Base-by-base conservation (phyloP, 768 basidiomycete species). In the Lentinula edodes region DNA sequence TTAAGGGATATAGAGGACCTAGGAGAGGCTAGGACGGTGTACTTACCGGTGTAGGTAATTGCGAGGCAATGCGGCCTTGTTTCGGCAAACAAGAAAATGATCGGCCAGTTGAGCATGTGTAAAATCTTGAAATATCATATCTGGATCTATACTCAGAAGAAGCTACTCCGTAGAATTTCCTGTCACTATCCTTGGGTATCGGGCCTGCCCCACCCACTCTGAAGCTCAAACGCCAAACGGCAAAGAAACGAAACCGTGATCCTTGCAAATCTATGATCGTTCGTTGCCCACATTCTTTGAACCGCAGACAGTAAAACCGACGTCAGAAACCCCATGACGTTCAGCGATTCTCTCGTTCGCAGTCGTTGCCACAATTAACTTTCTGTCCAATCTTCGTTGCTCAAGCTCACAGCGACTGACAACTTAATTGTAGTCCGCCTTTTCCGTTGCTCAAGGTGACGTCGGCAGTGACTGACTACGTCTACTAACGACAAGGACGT, bases 81-180 rank as follows among this genome's bases (percentile, higher is more conserved):
- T 56, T 56, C 55, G 55, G 55, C 55, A 56, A 56, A 56, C 41
- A 43, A 20, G 13, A 56, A 43, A 56, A 56, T 56, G 55, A 56
- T 56, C 55, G 55, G 55, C 41, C 41, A 20, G 41, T 43, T 41
- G 38, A 43, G 23, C 55, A 56, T 56, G 55, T 56, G 55, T 43
- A 56, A 56, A 56, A 56, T 56, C 55, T 56, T 13, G 18, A 45
- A 13, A 13, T 28, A 43, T 42, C 28, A 39, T 54, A 54, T 54
- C 53, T 54, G 53, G 53, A 54, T 54, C 53, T 54, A 54, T 42
- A 56, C 55, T 41, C 38, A 54, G 10, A 55, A 28, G 20, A 18
- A 18, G n/a, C 41, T 43, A 56, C 6, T 43, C 12, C 39, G 23
- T 18, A 41, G 23, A 41, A 56, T 43, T 39, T 23, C 23, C n/a